Percentiles rank a stretch among this genome's conserved stretches.
Conservation (phyloP, 2,329 filamentous ascomycete genomes). For the Aureobasidium sp. region DNA sequence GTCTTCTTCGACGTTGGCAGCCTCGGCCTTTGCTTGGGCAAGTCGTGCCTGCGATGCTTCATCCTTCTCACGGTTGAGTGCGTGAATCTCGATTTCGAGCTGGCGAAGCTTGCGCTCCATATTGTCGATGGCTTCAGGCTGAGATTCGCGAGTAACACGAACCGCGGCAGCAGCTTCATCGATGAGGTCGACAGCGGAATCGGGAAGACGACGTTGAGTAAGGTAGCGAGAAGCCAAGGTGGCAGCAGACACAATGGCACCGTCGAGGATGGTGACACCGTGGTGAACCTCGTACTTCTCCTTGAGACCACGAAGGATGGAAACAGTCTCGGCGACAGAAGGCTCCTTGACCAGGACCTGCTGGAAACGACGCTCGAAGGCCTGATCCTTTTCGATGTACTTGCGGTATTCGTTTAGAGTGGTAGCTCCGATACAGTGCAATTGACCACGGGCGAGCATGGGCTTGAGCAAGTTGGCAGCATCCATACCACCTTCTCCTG, state of each 20-base stretch:
- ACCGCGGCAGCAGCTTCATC: constrained; percentile 99
- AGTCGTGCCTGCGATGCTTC: constrained; percentile 90
- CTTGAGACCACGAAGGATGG: constrained; percentile 98
- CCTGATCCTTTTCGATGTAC: constrained; percentile 98
- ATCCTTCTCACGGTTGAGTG: constrained; percentile 93
- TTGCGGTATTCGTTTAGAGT: constrained; percentile 97
- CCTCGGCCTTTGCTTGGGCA: constrained; percentile 85
- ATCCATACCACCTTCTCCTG: constrained; percentile 98
- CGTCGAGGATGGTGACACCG: constrained; percentile 96
- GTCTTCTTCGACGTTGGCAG: constrained; percentile 95
- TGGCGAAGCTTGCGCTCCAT: constrained; percentile 92
- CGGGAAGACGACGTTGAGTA: constrained; percentile 88
- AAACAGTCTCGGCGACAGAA: constrained; percentile 87
- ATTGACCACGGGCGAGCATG: constrained; percentile 95
- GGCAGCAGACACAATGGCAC: constrained; percentile 91
- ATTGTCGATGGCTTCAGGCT: constrained; percentile 95
- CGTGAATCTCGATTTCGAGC: constrained; percentile 97
- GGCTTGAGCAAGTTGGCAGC: constrained; percentile 98
- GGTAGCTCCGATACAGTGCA: constrained; percentile 98
- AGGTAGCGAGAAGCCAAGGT: constrained; percentile 94
- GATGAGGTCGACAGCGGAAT: constrained; percentile 96
- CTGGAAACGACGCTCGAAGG: constrained; percentile 98
- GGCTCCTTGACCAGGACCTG: constrained; percentile 98
- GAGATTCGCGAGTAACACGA: constrained; percentile 93
- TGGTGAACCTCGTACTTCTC: constrained; percentile 99